Conservation (phyloP, 352 stramenopile genomes). For the Aphanomyces euteiches region DNA sequence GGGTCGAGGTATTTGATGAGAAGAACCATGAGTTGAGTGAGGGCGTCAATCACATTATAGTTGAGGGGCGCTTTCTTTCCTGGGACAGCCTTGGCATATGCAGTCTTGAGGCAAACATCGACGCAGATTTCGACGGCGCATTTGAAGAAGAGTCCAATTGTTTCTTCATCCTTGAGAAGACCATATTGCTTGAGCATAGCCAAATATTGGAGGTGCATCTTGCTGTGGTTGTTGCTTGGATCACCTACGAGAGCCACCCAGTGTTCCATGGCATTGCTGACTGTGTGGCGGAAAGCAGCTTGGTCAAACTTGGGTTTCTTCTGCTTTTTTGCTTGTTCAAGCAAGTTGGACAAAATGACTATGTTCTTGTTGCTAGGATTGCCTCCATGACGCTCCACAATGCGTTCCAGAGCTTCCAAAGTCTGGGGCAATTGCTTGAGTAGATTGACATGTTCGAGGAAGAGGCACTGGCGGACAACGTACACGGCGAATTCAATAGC, state of each 20-base stretch:
- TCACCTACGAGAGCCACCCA: slow-evolving; percentile 98
- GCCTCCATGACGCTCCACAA: slow-evolving; percentile 76
- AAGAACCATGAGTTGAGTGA: slow-evolving; percentile 95
- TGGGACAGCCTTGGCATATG: slow-evolving; percentile 39
- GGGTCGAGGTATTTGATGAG: slow-evolving; percentile 93
- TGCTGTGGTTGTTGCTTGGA: slow-evolving; percentile 86
- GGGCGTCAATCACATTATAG: slow-evolving; percentile 95
- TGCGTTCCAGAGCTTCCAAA: slow-evolving; percentile 85
- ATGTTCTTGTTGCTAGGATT: slow-evolving; percentile 78
- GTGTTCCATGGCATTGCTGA: slow-evolving; percentile 93
- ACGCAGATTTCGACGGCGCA: slow-evolving; percentile 96
- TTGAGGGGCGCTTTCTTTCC: slow-evolving; percentile 57
- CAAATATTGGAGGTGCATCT: slow-evolving; percentile 96
- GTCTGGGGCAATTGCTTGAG: slow-evolving; percentile 91
- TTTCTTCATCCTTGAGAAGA: slow-evolving; percentile 94
- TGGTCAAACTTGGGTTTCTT: slow-evolving; percentile 45
- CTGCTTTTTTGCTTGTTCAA: slow-evolving; percentile 74
- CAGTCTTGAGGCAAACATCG: slow-evolving; percentile 93
- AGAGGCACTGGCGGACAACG: slow-evolving; percentile 89
- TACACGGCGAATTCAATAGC: slow-evolving; percentile 96
- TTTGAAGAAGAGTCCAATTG: slow-evolving; percentile 97
- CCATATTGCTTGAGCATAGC: slow-evolving; percentile 96
- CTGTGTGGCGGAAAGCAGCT: slow-evolving; percentile 81
- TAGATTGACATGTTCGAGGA: slow-evolving; percentile 90
- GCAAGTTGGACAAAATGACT: slow-evolving; percentile 69